Percentiles rank a stretch among this genome's conserved stretches.
Conservation (phyloP, 2,329 filamentous ascomycete species). For the Didymella glomerata region DNA sequence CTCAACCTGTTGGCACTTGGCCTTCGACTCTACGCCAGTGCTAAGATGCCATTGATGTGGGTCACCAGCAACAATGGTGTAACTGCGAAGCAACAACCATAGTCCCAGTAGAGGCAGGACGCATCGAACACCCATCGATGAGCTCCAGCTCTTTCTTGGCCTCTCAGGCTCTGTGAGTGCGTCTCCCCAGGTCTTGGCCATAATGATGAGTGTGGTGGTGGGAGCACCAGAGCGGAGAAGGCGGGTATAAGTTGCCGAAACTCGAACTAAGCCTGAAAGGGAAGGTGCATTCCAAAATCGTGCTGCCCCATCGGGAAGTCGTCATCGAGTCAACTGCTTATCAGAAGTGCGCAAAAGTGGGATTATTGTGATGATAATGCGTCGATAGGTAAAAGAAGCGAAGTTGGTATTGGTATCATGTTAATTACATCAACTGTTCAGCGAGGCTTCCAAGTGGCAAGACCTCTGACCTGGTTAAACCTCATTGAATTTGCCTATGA, state of each 20-base stretch:
- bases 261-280: slow-evolving; percentile 29
- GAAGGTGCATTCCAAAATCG: slow-evolving; percentile 40
- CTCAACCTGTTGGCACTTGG: slow-evolving; percentile 41
- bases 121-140: slow-evolving; percentile 13
- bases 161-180: slow-evolving; percentile 10
- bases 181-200: slow-evolving; percentile 29
- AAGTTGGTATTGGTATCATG: slow-evolving; percentile 13
- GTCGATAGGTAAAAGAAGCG: neutral
- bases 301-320: slow-evolving; percentile 12
- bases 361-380: neutral
- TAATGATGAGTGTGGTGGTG: slow-evolving; percentile 21
- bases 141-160: slow-evolving; percentile 9
- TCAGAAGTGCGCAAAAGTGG: neutral
- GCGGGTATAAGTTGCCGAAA: slow-evolving; percentile 21
- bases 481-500: slow-evolving; percentile 1
- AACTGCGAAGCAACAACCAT: slow-evolving; percentile 25
- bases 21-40: slow-evolving; percentile 7
- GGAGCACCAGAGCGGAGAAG: slow-evolving; percentile 8
- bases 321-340: slow-evolving; percentile 9
- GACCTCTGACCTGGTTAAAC: neutral
- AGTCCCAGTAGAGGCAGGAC: slow-evolving; percentile 19
- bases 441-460: slow-evolving; percentile 1
- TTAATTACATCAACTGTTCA: slow-evolving; percentile 12
- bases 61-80: slow-evolving; percentile 20
- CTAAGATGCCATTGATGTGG: slow-evolving; percentile 23